Evolutionary conservation across 1,284 basidiomycete genomes (phyloP).

Genomic region (Ceratobasidium sp.): DNA sequence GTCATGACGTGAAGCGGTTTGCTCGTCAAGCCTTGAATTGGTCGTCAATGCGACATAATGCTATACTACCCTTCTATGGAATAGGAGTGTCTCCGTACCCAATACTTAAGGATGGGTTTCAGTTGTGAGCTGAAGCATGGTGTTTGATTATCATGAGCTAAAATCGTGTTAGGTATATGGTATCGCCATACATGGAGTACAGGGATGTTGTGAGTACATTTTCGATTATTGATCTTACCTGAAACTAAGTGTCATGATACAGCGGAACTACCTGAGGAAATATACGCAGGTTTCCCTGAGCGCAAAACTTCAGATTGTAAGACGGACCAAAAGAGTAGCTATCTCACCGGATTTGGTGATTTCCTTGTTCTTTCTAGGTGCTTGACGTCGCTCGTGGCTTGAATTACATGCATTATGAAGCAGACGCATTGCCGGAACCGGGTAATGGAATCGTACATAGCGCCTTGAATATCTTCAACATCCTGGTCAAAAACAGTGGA

Average conservation of each 20-base stretch:
- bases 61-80: constrained; percentile 22
- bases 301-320: constrained; percentile 25
- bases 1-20: background rate
- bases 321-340: too few species aligned
- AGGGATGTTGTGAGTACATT: constrained; percentile 6
- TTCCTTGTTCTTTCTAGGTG: background rate
- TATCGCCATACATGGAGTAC: constrained; percentile 20
- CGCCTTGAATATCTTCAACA: constrained; percentile 27
- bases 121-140: constrained; percentile 5
- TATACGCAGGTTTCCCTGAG: background rate
- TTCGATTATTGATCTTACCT: background rate
- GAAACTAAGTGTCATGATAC: background rate
- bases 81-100: background rate
- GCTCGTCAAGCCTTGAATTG: constrained; percentile 16
- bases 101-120: background rate
- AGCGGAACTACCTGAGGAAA: constrained; percentile 14
- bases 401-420: constrained; percentile 24
- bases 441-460: constrained; percentile 22
- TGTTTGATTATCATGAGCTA: background rate
- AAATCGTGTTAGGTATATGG: constrained; percentile 4
- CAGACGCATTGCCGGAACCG: background rate
- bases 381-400: constrained; percentile 33
- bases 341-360: background rate
- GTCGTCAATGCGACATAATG: constrained; percentile 20
- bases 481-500: constrained; percentile 33